A percentile compares a stretch with the other conserved stretches of the same genome.
These are phyloP conservation scores for Fusarium sp. DNA, from an alignment of 2,329 filamentous ascomycete genomes.

Conservation along the genomic window DNA sequence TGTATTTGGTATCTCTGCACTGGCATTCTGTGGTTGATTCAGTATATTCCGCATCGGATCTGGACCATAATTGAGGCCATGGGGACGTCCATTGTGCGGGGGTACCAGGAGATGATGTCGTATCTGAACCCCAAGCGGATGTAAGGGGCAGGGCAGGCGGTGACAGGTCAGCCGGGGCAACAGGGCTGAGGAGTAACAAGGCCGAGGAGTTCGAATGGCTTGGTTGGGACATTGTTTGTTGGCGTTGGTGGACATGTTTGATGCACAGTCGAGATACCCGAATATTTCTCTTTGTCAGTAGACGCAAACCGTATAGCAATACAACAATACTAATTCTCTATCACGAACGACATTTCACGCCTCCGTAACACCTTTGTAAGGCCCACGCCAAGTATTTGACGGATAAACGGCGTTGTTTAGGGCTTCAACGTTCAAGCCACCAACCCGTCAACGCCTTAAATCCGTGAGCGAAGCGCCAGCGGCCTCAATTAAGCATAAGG, in stretches of 20 bases:
- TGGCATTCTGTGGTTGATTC: slow-evolving; percentile 46
- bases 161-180: not conserved
- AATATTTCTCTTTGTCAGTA: not conserved
- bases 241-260: not conserved
- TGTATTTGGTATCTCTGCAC: slow-evolving; percentile 43
- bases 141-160: slow-evolving; percentile 1
- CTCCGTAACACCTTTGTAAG: not conserved
- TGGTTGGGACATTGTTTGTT: not conserved
- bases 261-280: not conserved
- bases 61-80: slow-evolving; percentile 49
- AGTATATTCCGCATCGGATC: slow-evolving; percentile 51
- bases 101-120: slow-evolving; percentile 52
- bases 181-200: not conserved
- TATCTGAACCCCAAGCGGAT: slow-evolving; percentile 53
- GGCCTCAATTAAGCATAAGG: not conserved
- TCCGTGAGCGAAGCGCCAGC: not conserved
- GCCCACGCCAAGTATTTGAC: not conserved
- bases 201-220: not conserved
- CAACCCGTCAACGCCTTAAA: not conserved
- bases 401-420: not conserved
- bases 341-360: not conserved
- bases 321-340: not conserved
- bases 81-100: slow-evolving; percentile 48
- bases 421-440: not conserved
- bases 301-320: not conserved